Evolutionary conservation across 1,284 basidiomycete genomes (phyloP).

Genomic region (Chalciporus sp.): DNA sequence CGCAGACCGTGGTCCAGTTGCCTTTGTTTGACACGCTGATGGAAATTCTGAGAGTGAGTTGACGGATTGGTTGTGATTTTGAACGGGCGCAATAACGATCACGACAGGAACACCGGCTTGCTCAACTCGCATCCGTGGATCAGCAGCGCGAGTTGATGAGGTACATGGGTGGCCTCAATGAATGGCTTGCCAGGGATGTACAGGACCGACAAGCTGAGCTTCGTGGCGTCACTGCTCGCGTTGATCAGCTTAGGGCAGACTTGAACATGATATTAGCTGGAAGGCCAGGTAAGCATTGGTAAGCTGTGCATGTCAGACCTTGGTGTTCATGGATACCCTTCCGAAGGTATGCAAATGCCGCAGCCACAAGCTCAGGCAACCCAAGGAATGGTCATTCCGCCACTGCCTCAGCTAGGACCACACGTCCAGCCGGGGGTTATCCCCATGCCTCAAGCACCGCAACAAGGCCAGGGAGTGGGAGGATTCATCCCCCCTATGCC

Average conservation of each 20-base stretch:
- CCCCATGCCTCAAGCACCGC: neutral
- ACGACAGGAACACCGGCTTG: constrained; percentile 69
- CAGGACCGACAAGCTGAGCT: constrained; percentile 73
- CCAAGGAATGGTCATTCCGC: neutral
- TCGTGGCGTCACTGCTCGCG: constrained; percentile 59
- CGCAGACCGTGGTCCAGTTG: constrained; percentile 57
- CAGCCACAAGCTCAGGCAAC: constrained; percentile 18
- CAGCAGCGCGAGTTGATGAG: constrained; percentile 78
- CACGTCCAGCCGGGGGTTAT: neutral
- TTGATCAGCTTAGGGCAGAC: constrained; percentile 61
- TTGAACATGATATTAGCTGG: constrained; percentile 38
- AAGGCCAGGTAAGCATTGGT: constrained; percentile 19
- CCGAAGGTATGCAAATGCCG: constrained; percentile 31
- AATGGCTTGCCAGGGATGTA: constrained; percentile 75
- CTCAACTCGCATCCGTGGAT: constrained; percentile 70
- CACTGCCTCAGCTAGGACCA: constrained; percentile 4
- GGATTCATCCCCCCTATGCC: constrained; percentile 8
- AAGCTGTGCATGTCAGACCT: neutral
- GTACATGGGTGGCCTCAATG: constrained; percentile 71
- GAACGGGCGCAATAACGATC: constrained; percentile 5
- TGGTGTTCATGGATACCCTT: constrained; percentile 8
- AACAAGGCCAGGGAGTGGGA: constrained; percentile 16
- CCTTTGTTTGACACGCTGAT: constrained; percentile 62
- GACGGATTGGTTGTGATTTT: neutral
- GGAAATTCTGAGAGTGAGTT: constrained; percentile 61